Evolutionary conservation across 1,139 yeast species (phyloP).

Genomic region (Suhomyces anneliseae): DNA sequence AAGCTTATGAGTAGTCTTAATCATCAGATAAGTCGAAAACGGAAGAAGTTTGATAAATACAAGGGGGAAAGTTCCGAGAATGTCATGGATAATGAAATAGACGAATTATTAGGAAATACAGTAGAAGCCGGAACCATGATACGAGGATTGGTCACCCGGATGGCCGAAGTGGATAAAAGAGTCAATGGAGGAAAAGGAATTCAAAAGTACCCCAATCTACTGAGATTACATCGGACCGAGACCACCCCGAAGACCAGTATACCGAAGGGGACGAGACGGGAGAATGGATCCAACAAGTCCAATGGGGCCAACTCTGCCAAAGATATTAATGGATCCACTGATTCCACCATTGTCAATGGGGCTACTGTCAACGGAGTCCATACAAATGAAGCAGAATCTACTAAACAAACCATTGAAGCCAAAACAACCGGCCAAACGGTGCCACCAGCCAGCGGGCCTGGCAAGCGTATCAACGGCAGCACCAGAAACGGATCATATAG

Average conservation of each 20-base stretch:
- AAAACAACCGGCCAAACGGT: too few relatives aligned
- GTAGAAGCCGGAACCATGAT: constrained; percentile 8
- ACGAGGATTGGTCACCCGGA: constrained; percentile 1
- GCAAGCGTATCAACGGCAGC: too few relatives aligned
- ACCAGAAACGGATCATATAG: too few relatives aligned
- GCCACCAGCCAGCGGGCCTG: too few relatives aligned
- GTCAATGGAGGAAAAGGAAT: not conserved
- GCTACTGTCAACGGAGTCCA: too few relatives aligned
- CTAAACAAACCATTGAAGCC: too few relatives aligned
- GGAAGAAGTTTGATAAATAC: constrained; percentile 20
- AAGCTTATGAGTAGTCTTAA: constrained; percentile 26
- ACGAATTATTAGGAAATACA: constrained; percentile 11
- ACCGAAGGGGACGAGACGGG: not conserved
- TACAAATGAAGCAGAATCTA: too few relatives aligned
- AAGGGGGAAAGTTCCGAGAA: not conserved
- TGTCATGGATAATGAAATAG: constrained; percentile 16
- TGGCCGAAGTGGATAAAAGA: constrained; percentile 3
- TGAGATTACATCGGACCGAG: not conserved
- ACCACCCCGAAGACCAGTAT: constrained; percentile 3
- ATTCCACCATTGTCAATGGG: too few relatives aligned
- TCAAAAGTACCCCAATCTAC: constrained; percentile 22
- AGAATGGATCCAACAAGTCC: not conserved
- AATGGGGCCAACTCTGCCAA: too few relatives aligned
- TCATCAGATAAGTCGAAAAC: constrained; percentile 20
- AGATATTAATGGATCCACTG: too few relatives aligned